These are phyloP conservation scores for Vinca minor DNA, from an alignment of 257 asterid genomes.

Conservation along the genomic window DNA sequence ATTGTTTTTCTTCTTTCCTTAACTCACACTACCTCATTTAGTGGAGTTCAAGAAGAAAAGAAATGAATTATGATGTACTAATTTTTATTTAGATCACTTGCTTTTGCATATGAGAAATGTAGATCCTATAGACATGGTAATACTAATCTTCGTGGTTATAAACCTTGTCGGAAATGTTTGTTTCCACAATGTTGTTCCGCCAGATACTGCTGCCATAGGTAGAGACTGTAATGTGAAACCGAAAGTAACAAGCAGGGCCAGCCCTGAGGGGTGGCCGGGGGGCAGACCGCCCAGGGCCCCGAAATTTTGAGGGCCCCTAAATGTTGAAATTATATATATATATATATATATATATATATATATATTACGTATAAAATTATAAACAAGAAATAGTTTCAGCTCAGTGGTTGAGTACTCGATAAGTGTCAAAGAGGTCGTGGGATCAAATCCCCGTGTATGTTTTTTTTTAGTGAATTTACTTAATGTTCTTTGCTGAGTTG, in stretches of 20 bases:
- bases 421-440: too few species aligned
- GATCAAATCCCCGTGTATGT: too few species aligned
- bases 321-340: too few species aligned
- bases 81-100: background rate
- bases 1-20: background rate
- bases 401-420: too few species aligned
- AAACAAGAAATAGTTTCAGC: too few species aligned
- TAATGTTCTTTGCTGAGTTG: too few species aligned
- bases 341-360: too few species aligned
- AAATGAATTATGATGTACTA: background rate
- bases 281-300: too few species aligned
- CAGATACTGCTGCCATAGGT: constrained; percentile 26
- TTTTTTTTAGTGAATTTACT: too few species aligned
- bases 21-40: background rate
- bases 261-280: too few species aligned
- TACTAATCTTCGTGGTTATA: background rate
- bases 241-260: constrained; percentile 22
- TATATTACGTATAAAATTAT: too few species aligned
- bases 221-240: constrained; percentile 29
- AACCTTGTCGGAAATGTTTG: background rate
- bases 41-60: background rate
- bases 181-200: background rate
- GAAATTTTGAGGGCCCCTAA: too few species aligned
- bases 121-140: background rate
- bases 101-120: background rate